Evolutionary conservation across 768 basidiomycete genomes (phyloP).

Genomic region (Boletus reticulatus): DNA sequence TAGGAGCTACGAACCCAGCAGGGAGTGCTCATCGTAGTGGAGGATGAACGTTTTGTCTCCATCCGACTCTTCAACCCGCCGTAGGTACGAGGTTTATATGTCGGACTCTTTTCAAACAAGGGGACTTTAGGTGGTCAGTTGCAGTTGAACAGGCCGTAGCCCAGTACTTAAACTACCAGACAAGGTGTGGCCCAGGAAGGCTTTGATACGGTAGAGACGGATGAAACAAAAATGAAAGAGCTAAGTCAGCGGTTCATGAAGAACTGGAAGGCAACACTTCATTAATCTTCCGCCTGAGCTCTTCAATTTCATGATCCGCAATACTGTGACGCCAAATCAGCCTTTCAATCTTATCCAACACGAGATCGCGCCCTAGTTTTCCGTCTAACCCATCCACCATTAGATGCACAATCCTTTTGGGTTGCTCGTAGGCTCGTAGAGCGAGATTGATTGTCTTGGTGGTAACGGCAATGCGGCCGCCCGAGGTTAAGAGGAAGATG

Average conservation of each 20-base stretch:
- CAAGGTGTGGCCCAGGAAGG: no score
- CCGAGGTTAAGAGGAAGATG: slow-evolving; percentile 1
- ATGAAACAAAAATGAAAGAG: not conserved
- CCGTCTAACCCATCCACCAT: slow-evolving; percentile 4
- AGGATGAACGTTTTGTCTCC: no score
- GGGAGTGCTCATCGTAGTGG: no score
- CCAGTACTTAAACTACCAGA: no score
- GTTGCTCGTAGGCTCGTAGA: not conserved
- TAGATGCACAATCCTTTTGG: not conserved
- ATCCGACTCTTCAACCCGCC: no score
- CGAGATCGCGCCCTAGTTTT: slow-evolving; percentile 1
- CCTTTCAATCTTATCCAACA: slow-evolving; percentile 10
- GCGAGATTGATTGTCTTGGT: not conserved
- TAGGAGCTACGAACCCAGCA: no score
- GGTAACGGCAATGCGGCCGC: slow-evolving; percentile 1
- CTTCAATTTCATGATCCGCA: slow-evolving; percentile 2
- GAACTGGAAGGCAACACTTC: not conserved
- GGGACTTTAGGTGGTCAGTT: no score
- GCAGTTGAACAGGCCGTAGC: no score
- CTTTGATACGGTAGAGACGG: no score
- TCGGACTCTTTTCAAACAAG: no score
- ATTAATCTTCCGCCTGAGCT: not conserved
- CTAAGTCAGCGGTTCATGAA: not conserved
- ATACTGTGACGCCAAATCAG: slow-evolving; percentile 12
- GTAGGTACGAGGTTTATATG: no score